Base-by-base conservation (phyloP, 495 filamentous ascomycete genomes). In the Podospora comata region DNA sequence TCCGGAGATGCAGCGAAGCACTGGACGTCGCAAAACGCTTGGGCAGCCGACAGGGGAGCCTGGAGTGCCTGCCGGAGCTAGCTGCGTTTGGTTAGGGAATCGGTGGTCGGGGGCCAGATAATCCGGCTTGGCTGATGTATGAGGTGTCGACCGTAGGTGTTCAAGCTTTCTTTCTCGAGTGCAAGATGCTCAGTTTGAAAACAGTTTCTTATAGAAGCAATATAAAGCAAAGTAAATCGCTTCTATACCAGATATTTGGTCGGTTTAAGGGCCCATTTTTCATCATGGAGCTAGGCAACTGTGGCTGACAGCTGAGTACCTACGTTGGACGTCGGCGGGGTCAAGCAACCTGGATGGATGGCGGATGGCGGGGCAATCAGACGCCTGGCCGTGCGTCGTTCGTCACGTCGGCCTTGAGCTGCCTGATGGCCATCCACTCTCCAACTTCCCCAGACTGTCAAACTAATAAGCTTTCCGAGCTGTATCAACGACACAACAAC, bases 371-470 rank as follows among this genome's bases (percentile, higher is more conserved):
- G 39, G 39, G 39, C 39, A 48, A 6, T 5, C 39, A 48, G 39
- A 16, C 39, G 39, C 39, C 39, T 13, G 39, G 39, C 39, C 39
- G 39, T 48, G 39, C 39, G 39, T 48, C 39, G 39, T 48, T 48
- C 39, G 13, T 48, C 39, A 48, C 39, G 39, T 48, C 39, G 39
- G 9, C 60, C 67, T 44, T 27, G 64, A 71, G 69, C 72, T 72
- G 72, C 72, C 72, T 74, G 70, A 68, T 70, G 18, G 48, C 27
- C 39, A 20, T 23, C 23, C 60, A 32, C 9, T 23, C 23, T 23
- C 23, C 23, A 23, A 23, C 23, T 57, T 34, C 64, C 26, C 19
- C 27, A 34, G 1, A 7, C 27, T 62, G 7, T 65, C 62, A 61
- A 64, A 44, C 27, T 16, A 20, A 4, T 26, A 58, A 26, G 55